These are phyloP conservation scores for Corylus avellana DNA, from an alignment of 306 rosid species.

Conservation along the genomic window DNA sequence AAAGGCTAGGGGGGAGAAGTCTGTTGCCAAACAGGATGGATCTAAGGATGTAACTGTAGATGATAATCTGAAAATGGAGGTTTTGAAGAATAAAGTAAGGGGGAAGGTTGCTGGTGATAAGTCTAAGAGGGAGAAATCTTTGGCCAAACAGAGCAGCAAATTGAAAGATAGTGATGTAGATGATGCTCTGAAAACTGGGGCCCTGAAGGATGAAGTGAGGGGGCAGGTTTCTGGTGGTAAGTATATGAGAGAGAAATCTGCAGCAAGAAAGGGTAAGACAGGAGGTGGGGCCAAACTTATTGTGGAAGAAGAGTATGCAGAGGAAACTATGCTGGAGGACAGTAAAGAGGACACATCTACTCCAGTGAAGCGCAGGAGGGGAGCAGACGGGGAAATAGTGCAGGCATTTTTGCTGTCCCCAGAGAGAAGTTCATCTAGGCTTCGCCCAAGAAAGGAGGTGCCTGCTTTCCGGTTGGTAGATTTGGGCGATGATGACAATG, in stretches of 20 bases:
- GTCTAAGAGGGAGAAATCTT: background rate
- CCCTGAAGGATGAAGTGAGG: background rate
- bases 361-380: conserved; percentile 5
- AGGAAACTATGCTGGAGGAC: background rate
- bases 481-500: conserved; percentile 4
- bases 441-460: conserved; percentile 8
- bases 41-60: background rate
- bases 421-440: background rate
- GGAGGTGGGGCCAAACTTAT: background rate
- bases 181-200: background rate
- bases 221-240: background rate
- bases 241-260: background rate
- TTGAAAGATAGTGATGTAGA: background rate
- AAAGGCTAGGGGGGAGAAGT: background rate
- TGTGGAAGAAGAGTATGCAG: background rate
- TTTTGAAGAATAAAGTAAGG: background rate
- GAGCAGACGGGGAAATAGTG: conserved; percentile 4
- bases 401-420: background rate
- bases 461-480: conserved; percentile 11
- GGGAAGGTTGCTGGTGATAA: background rate
- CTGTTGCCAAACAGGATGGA: conserved; percentile 2
- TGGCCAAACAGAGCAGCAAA: conserved; percentile 7
- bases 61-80: background rate
- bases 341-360: background rate
- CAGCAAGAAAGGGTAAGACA: background rate